Base-by-base conservation (phyloP, 2,329 filamentous ascomycete genomes). In the Colletotrichum tofieldiae region DNA sequence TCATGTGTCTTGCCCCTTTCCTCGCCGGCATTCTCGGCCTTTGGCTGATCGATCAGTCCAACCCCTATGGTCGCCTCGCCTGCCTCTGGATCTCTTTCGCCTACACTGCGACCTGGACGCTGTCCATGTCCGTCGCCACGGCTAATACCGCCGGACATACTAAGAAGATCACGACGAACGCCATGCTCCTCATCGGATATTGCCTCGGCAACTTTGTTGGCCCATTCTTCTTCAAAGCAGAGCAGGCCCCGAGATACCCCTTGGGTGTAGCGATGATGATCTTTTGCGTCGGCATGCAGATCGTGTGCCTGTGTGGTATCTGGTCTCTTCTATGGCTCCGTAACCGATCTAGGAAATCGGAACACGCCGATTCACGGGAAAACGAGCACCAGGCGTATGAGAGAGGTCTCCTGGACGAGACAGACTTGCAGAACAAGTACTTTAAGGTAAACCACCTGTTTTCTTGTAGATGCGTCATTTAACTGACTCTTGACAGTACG, bases 141-240 rank as follows among this genome's bases (percentile, higher is more conserved):
- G 90, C 88, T 9, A 93, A 93, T 79, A 93, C 90, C 0, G 92
- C 85, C 0, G 92, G 92, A 6, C 88, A 87, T 18, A 93, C 91
- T 4, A 93, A 93, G 80, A 92, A 91, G 76, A 84, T 89, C 58
- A 86, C 90, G 45, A 91, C 92, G 84, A 88, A 90, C 0, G 86
- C 87, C 0, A 62, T 63, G 56, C 56, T 71, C 0, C 56, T 69
- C n/a, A 69, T 71, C 9, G 68, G 64, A 4, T 71, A 67, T 56
- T 72, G 69, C 1, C 56, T 72, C 35, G 92, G 92, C 3, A 93
- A 93, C 78, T 92, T 93, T 65, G 85, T 93, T 76, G 92, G 91
- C 0, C 83, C 84, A 0, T 78, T 82, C 61, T 83, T 84, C 29
- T 86, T 85, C 76, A 78, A 79, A 39, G 65, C 80, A 0, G 66